Conservation (phyloP, 2,329 filamentous ascomycete species). For the Neofusicoccum cordaticola region DNA sequence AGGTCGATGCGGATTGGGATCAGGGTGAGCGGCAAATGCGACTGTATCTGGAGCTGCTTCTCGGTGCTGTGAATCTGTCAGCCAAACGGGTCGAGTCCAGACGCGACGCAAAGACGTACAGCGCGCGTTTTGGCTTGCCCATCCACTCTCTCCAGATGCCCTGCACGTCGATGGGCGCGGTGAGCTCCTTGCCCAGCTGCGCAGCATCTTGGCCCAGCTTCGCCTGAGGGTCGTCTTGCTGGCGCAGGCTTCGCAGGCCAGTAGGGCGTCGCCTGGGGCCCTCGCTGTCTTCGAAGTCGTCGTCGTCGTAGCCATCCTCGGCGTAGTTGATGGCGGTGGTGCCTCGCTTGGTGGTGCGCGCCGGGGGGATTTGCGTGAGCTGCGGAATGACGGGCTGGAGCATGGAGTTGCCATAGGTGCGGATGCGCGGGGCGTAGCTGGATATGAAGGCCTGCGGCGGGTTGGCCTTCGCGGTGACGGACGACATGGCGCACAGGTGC, state of each 20-base stretch:
- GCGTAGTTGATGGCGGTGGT: constrained; percentile 97
- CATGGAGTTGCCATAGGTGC: constrained; percentile 87
- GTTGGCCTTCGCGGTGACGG: constrained; percentile 41
- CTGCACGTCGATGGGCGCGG: constrained; percentile 75
- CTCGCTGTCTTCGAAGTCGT: constrained; percentile 72
- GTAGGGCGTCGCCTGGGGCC: constrained; percentile 66
- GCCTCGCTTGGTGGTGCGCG: constrained; percentile 93
- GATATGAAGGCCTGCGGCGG: constrained; percentile 85
- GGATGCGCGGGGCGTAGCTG: constrained; percentile 85
- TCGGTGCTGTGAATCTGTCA: constrained; percentile 44
- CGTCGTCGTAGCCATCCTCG: constrained; percentile 88
- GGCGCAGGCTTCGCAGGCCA: constrained; percentile 74
- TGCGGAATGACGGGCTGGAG: constrained; percentile 78
- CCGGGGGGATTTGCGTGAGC: constrained; percentile 63
- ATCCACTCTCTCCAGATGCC: constrained; percentile 97
- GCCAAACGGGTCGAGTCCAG: neutral
- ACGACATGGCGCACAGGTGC: constrained; percentile 32
- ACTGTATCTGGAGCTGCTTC: constrained; percentile 61
- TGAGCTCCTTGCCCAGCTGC: constrained; percentile 79
- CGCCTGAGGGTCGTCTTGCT: constrained; percentile 61
- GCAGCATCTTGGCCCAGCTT: constrained; percentile 65
- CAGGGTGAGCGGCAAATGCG: constrained; percentile 79
- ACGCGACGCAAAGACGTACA: constrained; percentile 43
- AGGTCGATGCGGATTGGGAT: constrained; percentile 96
- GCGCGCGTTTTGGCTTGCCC: constrained; percentile 60